These are phyloP conservation scores for Talaromyces amestolkiae DNA, from an alignment of 2,329 filamentous ascomycete species.

Conservation along the genomic window DNA sequence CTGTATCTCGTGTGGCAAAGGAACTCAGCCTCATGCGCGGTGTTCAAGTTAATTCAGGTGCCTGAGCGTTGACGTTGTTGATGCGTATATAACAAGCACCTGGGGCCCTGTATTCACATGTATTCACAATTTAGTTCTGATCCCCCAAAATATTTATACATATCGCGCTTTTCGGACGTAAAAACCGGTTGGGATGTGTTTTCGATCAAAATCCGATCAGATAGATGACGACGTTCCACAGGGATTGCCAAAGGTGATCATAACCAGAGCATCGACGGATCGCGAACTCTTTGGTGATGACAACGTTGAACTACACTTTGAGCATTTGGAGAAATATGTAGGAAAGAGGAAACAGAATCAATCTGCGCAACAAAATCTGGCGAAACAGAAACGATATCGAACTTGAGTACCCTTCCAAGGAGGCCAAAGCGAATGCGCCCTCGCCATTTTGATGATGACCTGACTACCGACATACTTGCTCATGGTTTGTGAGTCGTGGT, in stretches of 20 bases:
- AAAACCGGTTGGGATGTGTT: background rate
- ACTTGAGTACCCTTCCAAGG: background rate
- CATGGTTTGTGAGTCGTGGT: background rate
- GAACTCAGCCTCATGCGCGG: slow-evolving; percentile 1
- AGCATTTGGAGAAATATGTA: background rate
- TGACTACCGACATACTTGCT: background rate
- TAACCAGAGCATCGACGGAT: slow-evolving; percentile 8
- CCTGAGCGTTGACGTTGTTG: background rate
- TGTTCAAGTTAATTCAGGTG: background rate
- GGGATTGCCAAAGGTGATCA: slow-evolving; percentile 1
- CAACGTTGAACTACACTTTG: background rate
- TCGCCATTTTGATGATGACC: background rate
- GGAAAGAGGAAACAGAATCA: slow-evolving; percentile 6
- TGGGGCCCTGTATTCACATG: background rate
- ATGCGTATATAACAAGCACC: background rate
- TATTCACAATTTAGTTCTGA: background rate
- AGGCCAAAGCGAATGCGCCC: background rate
- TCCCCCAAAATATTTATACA: background rate
- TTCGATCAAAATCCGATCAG: background rate
- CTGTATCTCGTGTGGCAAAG: background rate
- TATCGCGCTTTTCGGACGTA: background rate
- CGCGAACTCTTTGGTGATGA: slow-evolving; percentile 4
- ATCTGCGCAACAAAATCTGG: background rate
- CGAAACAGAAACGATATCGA: slow-evolving; percentile 36
- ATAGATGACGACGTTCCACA: background rate